A percentile compares a stretch with the other conserved stretches of the same genome.
These are phyloP conservation scores for Cyberlindnera xishuangbannaensis DNA, from an alignment of 805 yeast species.

Conservation along the genomic window DNA sequence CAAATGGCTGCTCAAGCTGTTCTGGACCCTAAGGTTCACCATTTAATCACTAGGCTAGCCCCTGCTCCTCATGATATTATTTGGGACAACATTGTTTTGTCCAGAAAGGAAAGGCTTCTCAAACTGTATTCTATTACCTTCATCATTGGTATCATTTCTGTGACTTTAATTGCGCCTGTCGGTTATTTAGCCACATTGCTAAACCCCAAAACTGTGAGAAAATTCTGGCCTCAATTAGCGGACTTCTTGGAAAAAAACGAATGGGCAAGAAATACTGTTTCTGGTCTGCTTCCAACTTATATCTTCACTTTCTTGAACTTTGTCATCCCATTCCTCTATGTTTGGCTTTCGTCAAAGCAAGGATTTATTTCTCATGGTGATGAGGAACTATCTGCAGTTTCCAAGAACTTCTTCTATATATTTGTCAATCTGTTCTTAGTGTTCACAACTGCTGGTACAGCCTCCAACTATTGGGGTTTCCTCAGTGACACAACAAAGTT, in stretches of 20 bases:
- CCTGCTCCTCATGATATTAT: constrained; percentile 96
- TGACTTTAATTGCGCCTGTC: constrained; percentile 77
- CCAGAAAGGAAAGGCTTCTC: constrained; percentile 63
- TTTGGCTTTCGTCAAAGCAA: constrained; percentile 75
- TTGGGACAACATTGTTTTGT: constrained; percentile 85
- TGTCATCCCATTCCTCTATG: constrained; percentile 79
- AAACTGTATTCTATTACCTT: constrained; percentile 61
- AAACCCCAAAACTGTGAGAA: constrained; percentile 70
- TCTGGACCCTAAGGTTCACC: constrained; percentile 81
- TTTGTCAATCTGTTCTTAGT: constrained; percentile 91
- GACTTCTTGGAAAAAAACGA: constrained; percentile 53
- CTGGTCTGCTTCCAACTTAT: constrained; percentile 88
- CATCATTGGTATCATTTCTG: constrained; percentile 61
- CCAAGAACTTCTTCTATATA: constrained; percentile 90
- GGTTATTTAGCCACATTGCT: constrained; percentile 78
- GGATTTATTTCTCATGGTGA: constrained; percentile 91
- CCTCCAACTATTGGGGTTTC: constrained; percentile 71
- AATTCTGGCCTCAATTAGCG: constrained; percentile 81
- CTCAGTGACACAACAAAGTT: constrained; percentile 85
- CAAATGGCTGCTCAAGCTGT: constrained; percentile 97
- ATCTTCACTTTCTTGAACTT: constrained; percentile 80
- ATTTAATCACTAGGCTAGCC: constrained; percentile 75
- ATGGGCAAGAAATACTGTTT: constrained; percentile 74
- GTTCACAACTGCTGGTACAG: constrained; percentile 91
- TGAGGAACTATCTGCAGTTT: constrained; percentile 82